phyloP scores from a whole-genome alignment of 169 alveolate species.

The Miamiensis avidus region DNA sequence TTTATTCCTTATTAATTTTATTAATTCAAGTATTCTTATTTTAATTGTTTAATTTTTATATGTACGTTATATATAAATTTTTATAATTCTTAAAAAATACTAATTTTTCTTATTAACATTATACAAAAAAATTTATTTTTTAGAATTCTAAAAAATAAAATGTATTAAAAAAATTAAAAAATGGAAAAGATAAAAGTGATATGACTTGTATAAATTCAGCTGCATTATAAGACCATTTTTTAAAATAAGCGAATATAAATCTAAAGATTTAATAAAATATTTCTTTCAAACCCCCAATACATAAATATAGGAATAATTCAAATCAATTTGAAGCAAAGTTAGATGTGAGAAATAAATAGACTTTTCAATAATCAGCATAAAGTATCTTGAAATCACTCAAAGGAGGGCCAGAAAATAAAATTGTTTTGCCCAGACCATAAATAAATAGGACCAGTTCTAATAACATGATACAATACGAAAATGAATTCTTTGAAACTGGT shows the following conservation, averaged over 20 bases:
- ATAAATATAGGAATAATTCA: neutral
- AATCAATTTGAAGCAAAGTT: neutral
- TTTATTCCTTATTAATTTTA: too few relatives aligned
- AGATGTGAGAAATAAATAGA: neutral
- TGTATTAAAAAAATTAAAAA: neutral
- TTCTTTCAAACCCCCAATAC: neutral
- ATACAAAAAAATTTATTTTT: too few relatives aligned
- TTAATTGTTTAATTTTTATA: too few relatives aligned
- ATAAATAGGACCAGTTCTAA: too few relatives aligned
- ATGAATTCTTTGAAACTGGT: too few relatives aligned
- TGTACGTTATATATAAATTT: too few relatives aligned
- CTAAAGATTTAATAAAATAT: neutral
- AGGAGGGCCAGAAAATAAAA: neutral
- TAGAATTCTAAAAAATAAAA: neutral
- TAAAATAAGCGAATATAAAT: constrained; percentile 5
- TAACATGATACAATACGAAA: too few relatives aligned
- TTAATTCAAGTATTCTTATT: too few relatives aligned
- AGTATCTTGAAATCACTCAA: neutral
- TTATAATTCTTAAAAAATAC: too few relatives aligned
- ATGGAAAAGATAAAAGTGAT: neutral
- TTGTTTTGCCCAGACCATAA: neutral
- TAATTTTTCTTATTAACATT: too few relatives aligned
- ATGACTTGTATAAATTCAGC: constrained; percentile 16
- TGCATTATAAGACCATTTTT: constrained; percentile 24
- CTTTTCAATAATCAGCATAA: neutral